Evolutionary conservation across 441 rosid genomes (phyloP).

Genomic region (Erodium trifolium): DNA sequence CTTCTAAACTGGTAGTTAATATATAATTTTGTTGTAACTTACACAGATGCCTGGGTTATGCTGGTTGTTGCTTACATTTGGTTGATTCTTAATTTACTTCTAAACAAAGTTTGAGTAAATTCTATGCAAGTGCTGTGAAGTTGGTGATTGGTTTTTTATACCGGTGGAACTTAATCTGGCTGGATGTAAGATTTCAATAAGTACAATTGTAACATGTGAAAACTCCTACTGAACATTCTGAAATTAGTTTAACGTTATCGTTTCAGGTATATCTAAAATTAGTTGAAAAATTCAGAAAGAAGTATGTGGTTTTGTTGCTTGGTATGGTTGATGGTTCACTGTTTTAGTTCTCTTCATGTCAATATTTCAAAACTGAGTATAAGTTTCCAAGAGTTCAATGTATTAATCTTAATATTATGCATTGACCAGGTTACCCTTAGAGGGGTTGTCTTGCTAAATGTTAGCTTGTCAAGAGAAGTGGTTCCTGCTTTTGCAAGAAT

Average conservation of each 20-base stretch:
- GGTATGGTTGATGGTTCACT: background rate
- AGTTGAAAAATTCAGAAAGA: background rate
- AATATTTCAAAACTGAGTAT: background rate
- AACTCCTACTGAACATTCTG: background rate
- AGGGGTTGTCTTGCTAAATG: constrained; percentile 70
- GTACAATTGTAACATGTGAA: background rate
- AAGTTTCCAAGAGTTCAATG: background rate
- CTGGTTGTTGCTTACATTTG: too few species aligned
- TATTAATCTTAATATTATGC: background rate
- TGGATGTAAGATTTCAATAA: background rate
- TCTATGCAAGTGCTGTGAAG: too few species aligned
- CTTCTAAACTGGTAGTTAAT: background rate
- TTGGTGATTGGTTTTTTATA: too few species aligned
- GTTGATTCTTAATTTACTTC: too few species aligned
- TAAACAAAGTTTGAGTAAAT: too few species aligned
- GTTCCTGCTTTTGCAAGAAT: constrained; percentile 90
- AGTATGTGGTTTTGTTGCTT: background rate
- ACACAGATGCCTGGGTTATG: background rate
- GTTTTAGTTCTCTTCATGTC: background rate
- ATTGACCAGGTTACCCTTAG: constrained; percentile 40
- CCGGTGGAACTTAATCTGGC: background rate
- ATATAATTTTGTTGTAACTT: background rate
- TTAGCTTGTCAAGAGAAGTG: constrained; percentile 84
- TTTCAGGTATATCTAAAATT: background rate
- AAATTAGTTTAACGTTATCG: background rate